Percentiles rank a stretch among this genome's conserved stretches.
phyloP scores from a whole-genome alignment of 148 eudicot genomes.

The Silene uniflora region DNA sequence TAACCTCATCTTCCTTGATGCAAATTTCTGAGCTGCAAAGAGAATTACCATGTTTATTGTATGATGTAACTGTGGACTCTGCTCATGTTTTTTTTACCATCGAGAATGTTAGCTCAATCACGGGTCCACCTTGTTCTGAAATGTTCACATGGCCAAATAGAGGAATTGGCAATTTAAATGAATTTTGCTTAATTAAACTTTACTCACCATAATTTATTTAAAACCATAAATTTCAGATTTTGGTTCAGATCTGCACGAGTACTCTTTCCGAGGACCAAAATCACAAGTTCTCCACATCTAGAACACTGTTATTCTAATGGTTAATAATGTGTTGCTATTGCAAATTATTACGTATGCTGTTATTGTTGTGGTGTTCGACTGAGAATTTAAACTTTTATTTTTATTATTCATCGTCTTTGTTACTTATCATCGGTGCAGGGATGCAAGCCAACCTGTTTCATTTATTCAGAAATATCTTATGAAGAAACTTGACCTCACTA shows the following conservation, averaged over 20 bases:
- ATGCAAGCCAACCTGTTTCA: constrained; percentile 61
- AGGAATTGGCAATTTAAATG: no score
- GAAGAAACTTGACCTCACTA: constrained; percentile 61
- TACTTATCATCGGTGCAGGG: constrained; percentile 33
- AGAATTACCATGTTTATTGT: neutral
- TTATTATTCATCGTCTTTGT: neutral
- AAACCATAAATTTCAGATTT: neutral
- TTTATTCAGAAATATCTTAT: constrained; percentile 59
- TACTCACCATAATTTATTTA: neutral
- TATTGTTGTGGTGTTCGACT: neutral
- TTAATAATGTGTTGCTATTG: no score
- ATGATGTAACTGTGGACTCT: no score
- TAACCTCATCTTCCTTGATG: neutral
- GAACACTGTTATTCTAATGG: no score
- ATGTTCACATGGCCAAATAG: no score
- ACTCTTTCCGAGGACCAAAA: no score
- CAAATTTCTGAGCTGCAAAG: neutral
- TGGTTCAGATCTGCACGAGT: neutral
- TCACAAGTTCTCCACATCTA: no score
- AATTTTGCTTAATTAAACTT: no score
- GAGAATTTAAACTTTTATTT: neutral
- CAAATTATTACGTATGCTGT: neutral
- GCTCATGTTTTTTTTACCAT: no score
- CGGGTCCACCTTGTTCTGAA: no score
- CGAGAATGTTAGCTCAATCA: no score